These are phyloP conservation scores for Penicillium alfredii DNA, from an alignment of 495 filamentous ascomycete species.

Conservation along the genomic window DNA sequence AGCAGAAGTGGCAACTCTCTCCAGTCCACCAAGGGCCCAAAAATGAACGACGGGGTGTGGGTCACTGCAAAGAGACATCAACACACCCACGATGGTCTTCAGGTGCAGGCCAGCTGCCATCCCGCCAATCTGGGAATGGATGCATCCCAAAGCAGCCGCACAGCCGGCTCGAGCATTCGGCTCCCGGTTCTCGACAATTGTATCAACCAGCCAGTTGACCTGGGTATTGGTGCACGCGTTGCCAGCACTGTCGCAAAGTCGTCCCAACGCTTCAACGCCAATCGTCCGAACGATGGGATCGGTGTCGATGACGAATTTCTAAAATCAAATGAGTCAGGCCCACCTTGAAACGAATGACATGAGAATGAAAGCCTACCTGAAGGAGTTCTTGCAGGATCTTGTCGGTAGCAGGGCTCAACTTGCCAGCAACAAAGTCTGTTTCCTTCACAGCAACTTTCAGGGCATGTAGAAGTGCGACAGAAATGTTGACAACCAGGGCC, in stretches of 20 bases:
- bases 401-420: conserved; percentile 72
- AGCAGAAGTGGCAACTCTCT: conserved; percentile 84
- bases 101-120: conserved; percentile 98
- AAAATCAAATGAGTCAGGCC: background rate
- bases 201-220: conserved; percentile 88
- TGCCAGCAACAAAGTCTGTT: conserved; percentile 62
- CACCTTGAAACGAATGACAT: background rate
- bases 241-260: conserved; percentile 82
- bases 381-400: conserved; percentile 82
- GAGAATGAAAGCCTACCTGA: conserved; percentile 39
- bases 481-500: conserved; percentile 86
- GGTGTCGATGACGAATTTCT: conserved; percentile 69
- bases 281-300: conserved; percentile 83
- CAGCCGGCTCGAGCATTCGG: conserved; percentile 90
- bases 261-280: conserved; percentile 81
- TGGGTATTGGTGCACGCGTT: conserved; percentile 83
- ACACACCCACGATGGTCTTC: conserved; percentile 88
- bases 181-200: conserved; percentile 86
- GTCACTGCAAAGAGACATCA: conserved; percentile 94
- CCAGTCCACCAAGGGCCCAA: conserved; percentile 86
- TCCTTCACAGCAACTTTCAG: conserved; percentile 82
- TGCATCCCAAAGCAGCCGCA: conserved; percentile 86
- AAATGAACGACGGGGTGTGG: conserved; percentile 95
- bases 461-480: conserved; percentile 69
- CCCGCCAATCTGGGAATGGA: conserved; percentile 90